Evolutionary conservation across 2,329 filamentous ascomycete species (phyloP).

Genomic region (Coniella lustricola): DNA sequence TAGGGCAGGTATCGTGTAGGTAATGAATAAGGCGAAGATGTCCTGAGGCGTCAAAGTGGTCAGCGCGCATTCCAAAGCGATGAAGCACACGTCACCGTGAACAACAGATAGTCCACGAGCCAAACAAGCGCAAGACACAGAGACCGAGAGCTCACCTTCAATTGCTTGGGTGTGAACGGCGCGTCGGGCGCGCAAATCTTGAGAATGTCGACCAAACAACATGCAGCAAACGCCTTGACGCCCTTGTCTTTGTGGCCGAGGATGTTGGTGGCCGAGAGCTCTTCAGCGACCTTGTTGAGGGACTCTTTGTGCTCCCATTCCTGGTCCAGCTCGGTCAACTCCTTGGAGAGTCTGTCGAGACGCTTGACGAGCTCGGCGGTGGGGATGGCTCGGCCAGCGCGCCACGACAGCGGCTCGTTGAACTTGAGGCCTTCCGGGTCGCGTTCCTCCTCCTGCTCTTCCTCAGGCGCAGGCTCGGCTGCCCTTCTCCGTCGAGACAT

Average conservation of each 20-base stretch:
- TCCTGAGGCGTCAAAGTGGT: constrained; percentile 47
- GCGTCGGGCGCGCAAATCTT: constrained; percentile 90
- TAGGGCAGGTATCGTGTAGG: constrained; percentile 74
- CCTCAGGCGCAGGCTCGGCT: constrained; percentile 21
- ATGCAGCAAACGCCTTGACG: constrained; percentile 80
- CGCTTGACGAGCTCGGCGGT: constrained; percentile 75
- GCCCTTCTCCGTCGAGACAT: constrained; percentile 35
- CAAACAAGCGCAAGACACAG: not conserved
- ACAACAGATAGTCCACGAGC: not conserved
- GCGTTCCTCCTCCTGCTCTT: constrained; percentile 32
- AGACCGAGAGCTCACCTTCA: constrained; percentile 60
- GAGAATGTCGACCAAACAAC: constrained; percentile 88
- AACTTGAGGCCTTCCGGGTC: constrained; percentile 57
- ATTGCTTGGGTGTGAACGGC: constrained; percentile 81
- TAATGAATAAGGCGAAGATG: constrained; percentile 86
- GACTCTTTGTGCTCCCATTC: constrained; percentile 78
- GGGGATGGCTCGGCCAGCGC: constrained; percentile 80
- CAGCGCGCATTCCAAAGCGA: not conserved
- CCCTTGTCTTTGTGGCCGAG: constrained; percentile 89
- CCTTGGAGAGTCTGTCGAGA: constrained; percentile 71
- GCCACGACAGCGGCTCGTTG: constrained; percentile 82
- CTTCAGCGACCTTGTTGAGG: constrained; percentile 75
- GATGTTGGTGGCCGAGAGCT: constrained; percentile 74
- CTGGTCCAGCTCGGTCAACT: constrained; percentile 81
- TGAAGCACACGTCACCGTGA: too few relatives aligned